Evolutionary conservation across 164 flowering plant species (phyloP).

Genomic region (Nymphaea colorata): DNA sequence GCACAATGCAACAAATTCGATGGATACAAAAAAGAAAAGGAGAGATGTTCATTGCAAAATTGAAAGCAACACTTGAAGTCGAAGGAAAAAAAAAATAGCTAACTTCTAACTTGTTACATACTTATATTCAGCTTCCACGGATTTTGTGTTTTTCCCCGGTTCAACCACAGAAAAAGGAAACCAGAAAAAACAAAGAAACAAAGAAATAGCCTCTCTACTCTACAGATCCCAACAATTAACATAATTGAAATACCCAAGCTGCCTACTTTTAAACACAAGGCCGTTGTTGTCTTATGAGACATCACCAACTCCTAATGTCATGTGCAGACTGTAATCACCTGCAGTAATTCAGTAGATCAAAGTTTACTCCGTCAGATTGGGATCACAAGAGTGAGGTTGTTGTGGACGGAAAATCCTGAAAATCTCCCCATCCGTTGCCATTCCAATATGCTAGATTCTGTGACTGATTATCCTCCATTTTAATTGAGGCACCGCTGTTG

Average conservation of each 20-base stretch:
- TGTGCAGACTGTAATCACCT: neutral
- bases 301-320: neutral
- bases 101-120: neutral
- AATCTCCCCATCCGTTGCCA: neutral
- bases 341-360: neutral
- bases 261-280: neutral
- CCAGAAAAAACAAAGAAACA: neutral
- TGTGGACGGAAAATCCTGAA: neutral
- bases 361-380: neutral
- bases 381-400: neutral
- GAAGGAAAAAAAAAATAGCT: neutral
- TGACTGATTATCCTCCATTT: neutral
- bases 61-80: too few relatives aligned
- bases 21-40: too few relatives aligned
- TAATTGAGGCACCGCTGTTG: neutral
- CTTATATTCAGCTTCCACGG: neutral
- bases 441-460: neutral
- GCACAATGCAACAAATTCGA: too few relatives aligned
- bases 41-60: too few relatives aligned
- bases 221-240: neutral
- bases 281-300: neutral
- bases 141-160: neutral
- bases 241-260: neutral
- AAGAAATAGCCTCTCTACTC: neutral
- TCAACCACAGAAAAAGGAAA: neutral